phyloP scores from a whole-genome alignment of 1,139 yeast species.

The Geotrichum europaeum region DNA sequence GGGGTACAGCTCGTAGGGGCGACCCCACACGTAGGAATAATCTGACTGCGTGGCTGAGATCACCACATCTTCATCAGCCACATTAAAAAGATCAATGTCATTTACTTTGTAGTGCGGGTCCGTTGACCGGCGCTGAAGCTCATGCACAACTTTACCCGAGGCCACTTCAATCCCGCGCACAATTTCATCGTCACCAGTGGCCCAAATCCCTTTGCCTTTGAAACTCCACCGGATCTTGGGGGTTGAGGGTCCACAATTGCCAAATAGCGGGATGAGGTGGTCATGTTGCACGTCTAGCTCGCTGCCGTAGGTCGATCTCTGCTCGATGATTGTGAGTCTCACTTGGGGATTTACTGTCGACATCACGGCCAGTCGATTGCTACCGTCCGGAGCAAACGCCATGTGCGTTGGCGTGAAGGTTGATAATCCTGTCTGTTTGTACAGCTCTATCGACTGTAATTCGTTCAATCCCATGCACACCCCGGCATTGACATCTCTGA shows the following conservation, averaged over 20 bases:
- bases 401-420: conserved; percentile 15
- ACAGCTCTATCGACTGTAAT: conserved; percentile 8
- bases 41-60: not conserved
- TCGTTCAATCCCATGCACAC: not conserved
- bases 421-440: conserved; percentile 10
- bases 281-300: conserved; percentile 8
- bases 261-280: conserved; percentile 13
- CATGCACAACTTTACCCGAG: conserved; percentile 23
- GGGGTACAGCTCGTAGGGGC: not conserved
- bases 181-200: conserved; percentile 63
- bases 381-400: conserved; percentile 6
- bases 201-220: conserved; percentile 48
- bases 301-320: not conserved
- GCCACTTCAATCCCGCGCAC: conserved; percentile 41
- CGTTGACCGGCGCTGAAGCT: conserved; percentile 12
- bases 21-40: not conserved
- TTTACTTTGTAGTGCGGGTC: conserved; percentile 9
- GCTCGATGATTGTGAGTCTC: conserved; percentile 11
- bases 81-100: conserved; percentile 3
- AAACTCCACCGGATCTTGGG: conserved; percentile 14
- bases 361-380: conserved; percentile 9
- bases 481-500: not conserved
- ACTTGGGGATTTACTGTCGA: conserved; percentile 15
- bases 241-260: not conserved
- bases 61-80: conserved; percentile 5